Evolutionary conservation across 2,329 filamentous ascomycete genomes (phyloP).

Genomic region (Juglanconis oblonga): DNA sequence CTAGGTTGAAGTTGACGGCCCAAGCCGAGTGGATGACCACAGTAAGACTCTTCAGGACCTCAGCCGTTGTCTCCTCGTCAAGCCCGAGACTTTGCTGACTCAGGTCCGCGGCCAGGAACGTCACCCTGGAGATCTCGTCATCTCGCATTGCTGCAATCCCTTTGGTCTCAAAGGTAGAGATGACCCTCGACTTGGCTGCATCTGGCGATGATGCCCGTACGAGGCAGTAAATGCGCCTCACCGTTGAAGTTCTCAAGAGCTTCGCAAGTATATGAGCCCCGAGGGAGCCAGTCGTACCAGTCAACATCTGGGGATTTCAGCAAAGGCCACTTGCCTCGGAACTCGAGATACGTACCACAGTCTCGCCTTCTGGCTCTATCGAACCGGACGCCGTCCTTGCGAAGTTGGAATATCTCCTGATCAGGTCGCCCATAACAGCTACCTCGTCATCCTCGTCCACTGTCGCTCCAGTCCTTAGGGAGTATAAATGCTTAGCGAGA

Average conservation of each 20-base stretch:
- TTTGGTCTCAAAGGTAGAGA: constrained; percentile 10
- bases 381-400: not conserved
- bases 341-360: too few relatives aligned
- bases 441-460: constrained; percentile 28
- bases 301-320: constrained; percentile 39
- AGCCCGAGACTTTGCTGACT: constrained; percentile 39
- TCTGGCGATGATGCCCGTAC: constrained; percentile 38
- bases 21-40: constrained; percentile 50
- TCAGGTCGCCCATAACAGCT: constrained; percentile 36
- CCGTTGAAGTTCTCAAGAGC: constrained; percentile 54
- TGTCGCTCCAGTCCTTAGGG: not conserved
- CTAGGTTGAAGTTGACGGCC: constrained; percentile 57
- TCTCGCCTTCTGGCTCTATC: not conserved
- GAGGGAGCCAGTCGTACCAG: constrained; percentile 64
- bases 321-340: too few relatives aligned
- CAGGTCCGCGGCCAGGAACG: constrained; percentile 35
- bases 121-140: constrained; percentile 30
- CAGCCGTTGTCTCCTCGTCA: constrained; percentile 22
- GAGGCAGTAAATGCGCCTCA: constrained; percentile 51
- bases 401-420: constrained; percentile 38
- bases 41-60: constrained; percentile 32
- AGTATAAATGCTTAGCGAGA: too few relatives aligned
- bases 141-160: constrained; percentile 16
- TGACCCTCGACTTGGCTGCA: constrained; percentile 21
- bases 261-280: constrained; percentile 59